A percentile compares a stretch with the other conserved stretches of the same genome.
Conservation (phyloP, 441 rosid genomes). For the Erodium texanum region DNA sequence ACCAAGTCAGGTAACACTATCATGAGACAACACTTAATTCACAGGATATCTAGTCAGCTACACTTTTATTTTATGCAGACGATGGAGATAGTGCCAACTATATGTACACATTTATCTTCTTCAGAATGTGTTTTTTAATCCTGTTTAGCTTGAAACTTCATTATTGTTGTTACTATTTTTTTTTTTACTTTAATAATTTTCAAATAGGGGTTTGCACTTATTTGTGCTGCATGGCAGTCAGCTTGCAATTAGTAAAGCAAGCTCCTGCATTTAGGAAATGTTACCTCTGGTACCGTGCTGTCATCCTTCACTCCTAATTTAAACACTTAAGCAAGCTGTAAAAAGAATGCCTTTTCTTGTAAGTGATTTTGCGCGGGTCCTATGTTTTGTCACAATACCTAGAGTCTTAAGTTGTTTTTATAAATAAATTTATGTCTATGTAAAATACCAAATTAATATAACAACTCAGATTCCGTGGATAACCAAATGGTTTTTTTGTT, state of each 20-base stretch:
- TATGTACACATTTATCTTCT: neutral
- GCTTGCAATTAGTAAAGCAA: neutral
- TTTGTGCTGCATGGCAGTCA: neutral
- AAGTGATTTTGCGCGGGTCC: neutral
- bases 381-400: neutral
- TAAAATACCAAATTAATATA: neutral
- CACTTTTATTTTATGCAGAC: neutral
- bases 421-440: neutral
- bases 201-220: neutral
- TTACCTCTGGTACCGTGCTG: neutral
- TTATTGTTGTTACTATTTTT: too few species aligned
- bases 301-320: neutral
- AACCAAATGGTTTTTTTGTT: neutral
- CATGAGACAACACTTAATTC: constrained; percentile 13
- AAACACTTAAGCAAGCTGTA: neutral
- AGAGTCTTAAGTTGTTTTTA: too few species aligned
- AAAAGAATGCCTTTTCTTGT: neutral
- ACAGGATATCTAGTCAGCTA: neutral
- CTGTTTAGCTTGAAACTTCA: too few species aligned
- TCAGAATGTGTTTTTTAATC: too few species aligned
- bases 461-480: neutral
- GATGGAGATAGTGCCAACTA: neutral
- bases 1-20: constrained; percentile 67
- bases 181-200: neutral
- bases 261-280: neutral